These are phyloP conservation scores for Jackrogersella multiformis DNA, from an alignment of 495 filamentous ascomycete species.

Conservation along the genomic window DNA sequence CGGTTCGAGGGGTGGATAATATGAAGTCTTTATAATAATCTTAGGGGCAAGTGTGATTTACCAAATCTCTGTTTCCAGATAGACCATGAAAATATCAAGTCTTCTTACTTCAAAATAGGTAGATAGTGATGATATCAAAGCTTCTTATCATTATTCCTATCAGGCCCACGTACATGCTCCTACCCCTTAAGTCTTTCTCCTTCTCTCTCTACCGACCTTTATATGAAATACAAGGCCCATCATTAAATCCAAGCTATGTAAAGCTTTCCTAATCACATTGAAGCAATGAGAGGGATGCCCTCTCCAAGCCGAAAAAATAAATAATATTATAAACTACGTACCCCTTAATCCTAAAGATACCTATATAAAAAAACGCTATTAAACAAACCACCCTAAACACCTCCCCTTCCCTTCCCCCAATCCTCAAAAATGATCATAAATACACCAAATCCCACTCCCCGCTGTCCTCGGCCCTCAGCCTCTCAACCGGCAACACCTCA, in stretches of 20 bases:
- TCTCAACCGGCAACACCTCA: slow-evolving; percentile 34
- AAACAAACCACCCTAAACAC: background rate
- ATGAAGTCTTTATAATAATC: background rate
- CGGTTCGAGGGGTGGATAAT: background rate
- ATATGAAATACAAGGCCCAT: background rate
- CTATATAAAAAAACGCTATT: background rate
- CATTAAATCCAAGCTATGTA: background rate
- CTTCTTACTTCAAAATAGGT: too few species aligned
- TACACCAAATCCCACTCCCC: slow-evolving; percentile 40
- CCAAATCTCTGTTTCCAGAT: too few species aligned
- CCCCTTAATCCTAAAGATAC: background rate
- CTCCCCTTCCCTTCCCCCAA: background rate
- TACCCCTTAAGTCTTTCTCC: too few species aligned
- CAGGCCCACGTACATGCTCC: too few species aligned
- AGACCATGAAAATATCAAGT: too few species aligned
- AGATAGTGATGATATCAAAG: too few species aligned
- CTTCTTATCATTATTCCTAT: too few species aligned
- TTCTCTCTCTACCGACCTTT: too few species aligned
- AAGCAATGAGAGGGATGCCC: background rate
- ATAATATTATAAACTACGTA: background rate
- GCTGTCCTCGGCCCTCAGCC: slow-evolving; percentile 5
- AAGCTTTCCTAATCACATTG: too few species aligned
- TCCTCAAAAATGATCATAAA: slow-evolving; percentile 2
- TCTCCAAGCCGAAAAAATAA: background rate
- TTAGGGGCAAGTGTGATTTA: background rate